Evolutionary conservation across 306 rosid species (phyloP).

Genomic region (Quercus suber): DNA sequence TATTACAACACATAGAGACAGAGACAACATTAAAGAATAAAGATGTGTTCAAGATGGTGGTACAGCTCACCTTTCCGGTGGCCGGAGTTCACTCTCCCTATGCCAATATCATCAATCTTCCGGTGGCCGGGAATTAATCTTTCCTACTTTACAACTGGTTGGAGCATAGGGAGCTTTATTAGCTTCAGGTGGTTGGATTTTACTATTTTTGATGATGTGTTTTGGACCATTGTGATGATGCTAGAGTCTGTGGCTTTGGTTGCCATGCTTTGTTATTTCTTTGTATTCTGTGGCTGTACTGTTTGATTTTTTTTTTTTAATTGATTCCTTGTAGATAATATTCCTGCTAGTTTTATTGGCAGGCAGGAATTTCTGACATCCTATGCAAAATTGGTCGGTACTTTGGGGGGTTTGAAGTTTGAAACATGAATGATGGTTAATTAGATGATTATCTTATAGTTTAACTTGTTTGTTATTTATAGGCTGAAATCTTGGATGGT

Average conservation of each 20-base stretch:
- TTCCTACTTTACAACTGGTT: constrained; percentile 33
- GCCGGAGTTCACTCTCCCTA: constrained; percentile 33
- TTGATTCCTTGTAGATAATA: neutral
- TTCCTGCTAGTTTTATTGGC: neutral
- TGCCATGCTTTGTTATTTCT: constrained; percentile 54
- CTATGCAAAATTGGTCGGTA: neutral
- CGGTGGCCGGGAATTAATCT: constrained; percentile 39
- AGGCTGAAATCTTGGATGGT: neutral
- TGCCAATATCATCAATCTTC: constrained; percentile 17
- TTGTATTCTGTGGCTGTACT: constrained; percentile 59
- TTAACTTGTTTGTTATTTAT: neutral
- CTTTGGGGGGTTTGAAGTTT: neutral
- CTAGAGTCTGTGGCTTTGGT: constrained; percentile 48
- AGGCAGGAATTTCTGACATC: neutral
- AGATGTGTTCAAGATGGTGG: constrained; percentile 33
- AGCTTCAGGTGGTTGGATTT: constrained; percentile 26
- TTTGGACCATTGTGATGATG: constrained; percentile 38
- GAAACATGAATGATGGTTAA: neutral
- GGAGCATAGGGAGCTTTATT: constrained; percentile 29
- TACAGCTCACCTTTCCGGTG: constrained; percentile 37
- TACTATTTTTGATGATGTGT: constrained; percentile 42
- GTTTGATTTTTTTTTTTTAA: constrained; percentile 16
- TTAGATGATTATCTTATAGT: neutral
- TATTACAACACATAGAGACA: no score
- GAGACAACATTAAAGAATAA: neutral